phyloP scores from a whole-genome alignment of 1,284 basidiomycete species.

The Moesziomyces globuligerus region DNA sequence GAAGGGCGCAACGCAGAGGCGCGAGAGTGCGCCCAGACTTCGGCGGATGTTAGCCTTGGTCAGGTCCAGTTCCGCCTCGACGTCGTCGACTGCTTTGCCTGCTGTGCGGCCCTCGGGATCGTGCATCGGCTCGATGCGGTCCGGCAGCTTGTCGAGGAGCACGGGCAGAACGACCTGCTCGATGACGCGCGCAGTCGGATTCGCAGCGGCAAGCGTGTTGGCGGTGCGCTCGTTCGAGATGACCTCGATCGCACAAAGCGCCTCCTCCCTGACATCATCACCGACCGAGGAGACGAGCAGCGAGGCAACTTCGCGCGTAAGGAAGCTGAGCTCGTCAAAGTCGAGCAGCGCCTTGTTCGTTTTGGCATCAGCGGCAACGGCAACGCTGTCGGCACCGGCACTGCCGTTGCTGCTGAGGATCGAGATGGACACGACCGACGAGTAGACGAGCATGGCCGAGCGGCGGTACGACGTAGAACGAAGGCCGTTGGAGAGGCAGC shows the following conservation, averaged over 20 bases:
- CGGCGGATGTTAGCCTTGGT: constrained; percentile 68
- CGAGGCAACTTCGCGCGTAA: constrained; percentile 81
- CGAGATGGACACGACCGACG: constrained; percentile 47
- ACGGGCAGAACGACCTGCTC: constrained; percentile 71
- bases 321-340: constrained; percentile 79
- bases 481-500: constrained; percentile 54
- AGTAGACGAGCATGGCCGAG: constrained; percentile 55
- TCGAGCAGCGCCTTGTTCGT: constrained; percentile 71
- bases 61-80: constrained; percentile 31
- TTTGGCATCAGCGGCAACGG: not conserved
- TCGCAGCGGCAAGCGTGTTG: constrained; percentile 77
- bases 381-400: not conserved
- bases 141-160: constrained; percentile 51
- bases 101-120: constrained; percentile 24
- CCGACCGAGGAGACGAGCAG: constrained; percentile 73
- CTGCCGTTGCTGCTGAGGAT: constrained; percentile 27
- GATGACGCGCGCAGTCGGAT: constrained; percentile 76
- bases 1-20: constrained; percentile 78
- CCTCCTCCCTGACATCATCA: constrained; percentile 70
- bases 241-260: constrained; percentile 34
- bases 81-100: constrained; percentile 36
- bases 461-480: constrained; percentile 42
- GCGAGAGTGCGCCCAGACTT: constrained; percentile 77
- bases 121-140: constrained; percentile 35
- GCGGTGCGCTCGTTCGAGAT: constrained; percentile 75